Base-by-base conservation (phyloP, 176 grass and related monocot genomes). In the Ensete glaucum region DNA sequence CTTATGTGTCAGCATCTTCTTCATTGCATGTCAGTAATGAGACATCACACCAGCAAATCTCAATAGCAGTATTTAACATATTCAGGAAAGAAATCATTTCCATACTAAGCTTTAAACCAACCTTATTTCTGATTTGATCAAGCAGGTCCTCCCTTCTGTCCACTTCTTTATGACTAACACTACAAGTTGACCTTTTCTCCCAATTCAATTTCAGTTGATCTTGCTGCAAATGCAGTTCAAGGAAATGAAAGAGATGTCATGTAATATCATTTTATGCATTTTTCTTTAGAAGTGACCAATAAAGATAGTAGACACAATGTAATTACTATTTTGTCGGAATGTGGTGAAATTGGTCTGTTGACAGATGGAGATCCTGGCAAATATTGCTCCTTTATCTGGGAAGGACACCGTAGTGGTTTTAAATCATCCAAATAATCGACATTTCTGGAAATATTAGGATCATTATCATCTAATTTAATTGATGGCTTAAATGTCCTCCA, bases 101-200 rank as follows among this genome's bases (percentile, higher is more conserved):
- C 48, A 26, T 72, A 72, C 21, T 24, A 54, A 25, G 60, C 53
- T 21, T 76, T 51, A 75, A 81, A 67, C 80, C 78, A 69, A 94
- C 96, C 88, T 99, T 94, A 71, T 95, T 90, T 65, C 82, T 99
- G 78, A 94, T 91, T 79, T 93, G 87, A 75, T 91, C 81, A 73
- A 94, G 84, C 76, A 99, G 69, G 54, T 80, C 80, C 66, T 72
- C 71, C 50, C 75, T 91, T 81, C 79, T 63, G 76, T 82, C 82
- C 65, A 86, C 69, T 78, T 88, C 84, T 34, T 76, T 73, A n/a
- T 64, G 60, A 78, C 24, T 34, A 76, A 77, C 62, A 84, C 66
- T 34, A 62, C 73, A 64, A 79, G 66, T 88, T 57, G 26, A 29
- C 75, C 83, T 81, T 69, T 74, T 82, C 63, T 74, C 26, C 19